Evolutionary conservation across 2,329 filamentous ascomycete genomes (phyloP), one percentile per base, ranked within the genome.

Genomic region (Knoxdaviesia capensis): DNA sequence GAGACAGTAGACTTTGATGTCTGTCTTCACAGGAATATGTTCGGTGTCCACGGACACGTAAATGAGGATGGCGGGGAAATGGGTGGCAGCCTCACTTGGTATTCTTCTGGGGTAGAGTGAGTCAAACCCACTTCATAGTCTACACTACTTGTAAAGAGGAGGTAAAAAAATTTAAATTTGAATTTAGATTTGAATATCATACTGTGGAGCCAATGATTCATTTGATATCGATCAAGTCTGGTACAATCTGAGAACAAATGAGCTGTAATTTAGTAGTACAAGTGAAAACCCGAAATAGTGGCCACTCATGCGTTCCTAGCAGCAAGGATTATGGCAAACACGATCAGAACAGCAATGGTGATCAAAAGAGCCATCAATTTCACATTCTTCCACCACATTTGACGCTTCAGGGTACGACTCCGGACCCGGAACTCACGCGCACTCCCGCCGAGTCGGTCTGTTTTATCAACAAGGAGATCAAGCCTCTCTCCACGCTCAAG

Each of bases 371-470:
- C 78, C 86, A 96, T 94, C 50, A 98, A 62, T 65, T 92, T 92
- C 38, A 93, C 72, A 58, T 98, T 96, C 77, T 96, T 96, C 88
- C 88, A 96, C 90, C 90, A 98, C 90, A 98, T 96, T 60, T 80
- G 73, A 55, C 92, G 72, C 64, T 90, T 82, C 51, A 98, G 59
- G 1, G 85, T 86, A 30, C 86, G 68, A 57, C 82, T 92, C 50
- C 88, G 70, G 11, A 96, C 78, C 41, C 90, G 68, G 56, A 98
- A 98, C 56, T 98, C 90, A 51, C 79, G 69, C 42, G 90, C 86
- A 57, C 77, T 90, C 31, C 83, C 84, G 9, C 88, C 90, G 35
- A 98, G 60, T 37, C 86, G 69, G 56, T 94, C 88, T 40, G 92
- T 98, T 74, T 98, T 94, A 59, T 96, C 87, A 28, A 98, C 87